Evolutionary conservation across 768 basidiomycete genomes (phyloP).

Genomic region (Coprinopsis cinerea): DNA sequence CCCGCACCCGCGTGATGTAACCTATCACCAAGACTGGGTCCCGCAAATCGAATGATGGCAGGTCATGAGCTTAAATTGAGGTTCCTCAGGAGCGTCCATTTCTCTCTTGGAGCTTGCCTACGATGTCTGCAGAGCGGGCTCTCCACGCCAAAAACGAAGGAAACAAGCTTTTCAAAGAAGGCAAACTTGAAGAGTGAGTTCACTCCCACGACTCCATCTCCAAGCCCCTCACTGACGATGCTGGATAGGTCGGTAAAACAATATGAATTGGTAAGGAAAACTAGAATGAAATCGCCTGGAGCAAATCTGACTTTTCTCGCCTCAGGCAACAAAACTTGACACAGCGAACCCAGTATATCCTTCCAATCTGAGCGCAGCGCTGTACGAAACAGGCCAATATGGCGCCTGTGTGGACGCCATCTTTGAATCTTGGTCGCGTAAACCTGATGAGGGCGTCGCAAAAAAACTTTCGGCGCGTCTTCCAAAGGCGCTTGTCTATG

Average conservation of each 20-base stretch:
- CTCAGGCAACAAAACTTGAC: conserved; percentile 21
- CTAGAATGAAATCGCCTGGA: neutral
- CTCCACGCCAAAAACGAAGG: conserved; percentile 21
- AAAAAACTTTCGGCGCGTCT: conserved; percentile 17
- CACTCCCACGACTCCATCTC: neutral
- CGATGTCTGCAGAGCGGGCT: conserved; percentile 10
- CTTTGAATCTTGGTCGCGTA: conserved; percentile 14
- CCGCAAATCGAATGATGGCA: too few species aligned
- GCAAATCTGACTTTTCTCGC: too few species aligned
- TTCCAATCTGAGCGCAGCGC: conserved; percentile 24
- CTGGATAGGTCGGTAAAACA: neutral
- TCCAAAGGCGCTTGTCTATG: conserved; percentile 19
- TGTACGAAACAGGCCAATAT: conserved; percentile 24
- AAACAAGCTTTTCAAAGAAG: conserved; percentile 21
- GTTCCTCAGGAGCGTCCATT: neutral
- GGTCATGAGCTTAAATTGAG: too few species aligned
- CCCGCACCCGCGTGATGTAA: too few species aligned
- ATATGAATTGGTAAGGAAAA: neutral
- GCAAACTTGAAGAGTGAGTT: conserved; percentile 18
- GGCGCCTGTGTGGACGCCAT: conserved; percentile 16
- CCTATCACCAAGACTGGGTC: too few species aligned
- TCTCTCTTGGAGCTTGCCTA: neutral
- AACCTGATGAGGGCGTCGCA: conserved; percentile 11
- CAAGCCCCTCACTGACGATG: too few species aligned
- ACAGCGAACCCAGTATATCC: conserved; percentile 18